Evolutionary conservation across 495 filamentous ascomycete species (phyloP).

Genomic region (Lasiosphaeria miniovina): DNA sequence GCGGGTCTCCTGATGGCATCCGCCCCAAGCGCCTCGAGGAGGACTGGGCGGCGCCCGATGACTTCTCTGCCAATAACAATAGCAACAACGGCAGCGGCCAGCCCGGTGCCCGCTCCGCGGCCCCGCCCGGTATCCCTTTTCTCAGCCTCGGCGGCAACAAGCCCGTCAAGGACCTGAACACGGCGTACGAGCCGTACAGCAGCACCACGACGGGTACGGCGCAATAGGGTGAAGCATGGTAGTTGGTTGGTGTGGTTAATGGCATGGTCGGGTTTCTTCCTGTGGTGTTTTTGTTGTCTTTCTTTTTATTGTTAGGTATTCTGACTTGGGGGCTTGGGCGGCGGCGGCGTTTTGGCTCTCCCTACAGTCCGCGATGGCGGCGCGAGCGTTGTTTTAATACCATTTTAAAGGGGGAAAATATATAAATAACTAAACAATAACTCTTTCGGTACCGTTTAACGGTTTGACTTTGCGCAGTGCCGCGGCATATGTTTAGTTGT

Average conservation of each 20-base stretch:
- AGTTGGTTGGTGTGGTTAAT: background rate
- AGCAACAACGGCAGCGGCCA: background rate
- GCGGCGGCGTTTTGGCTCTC: too few relatives aligned
- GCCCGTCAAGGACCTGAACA: conserved; percentile 17
- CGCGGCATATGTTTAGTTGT: too few relatives aligned
- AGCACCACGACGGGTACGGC: background rate
- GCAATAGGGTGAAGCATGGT: background rate
- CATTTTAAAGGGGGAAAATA: too few relatives aligned
- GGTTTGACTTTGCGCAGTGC: too few relatives aligned
- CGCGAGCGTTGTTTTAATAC: too few relatives aligned
- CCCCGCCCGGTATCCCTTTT: conserved; percentile 10
- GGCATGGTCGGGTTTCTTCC: background rate
- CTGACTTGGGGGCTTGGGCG: too few relatives aligned
- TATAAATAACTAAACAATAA: too few relatives aligned
- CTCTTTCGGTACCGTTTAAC: too few relatives aligned
- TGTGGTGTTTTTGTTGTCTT: too few relatives aligned
- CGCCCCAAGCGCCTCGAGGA: conserved; percentile 15
- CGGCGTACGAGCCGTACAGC: conserved; percentile 21
- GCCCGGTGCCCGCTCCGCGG: background rate
- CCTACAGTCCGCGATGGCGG: too few relatives aligned
- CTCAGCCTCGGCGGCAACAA: conserved; percentile 13
- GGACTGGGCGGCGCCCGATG: conserved; percentile 25
- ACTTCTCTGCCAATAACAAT: conserved; percentile 13
- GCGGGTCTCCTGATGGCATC: conserved; percentile 5
- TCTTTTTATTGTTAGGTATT: too few relatives aligned